A percentile compares a stretch with the other conserved stretches of the same genome.
These are phyloP conservation scores for Candida glucosophila DNA, from an alignment of 1,139 yeast species.

Conservation along the genomic window DNA sequence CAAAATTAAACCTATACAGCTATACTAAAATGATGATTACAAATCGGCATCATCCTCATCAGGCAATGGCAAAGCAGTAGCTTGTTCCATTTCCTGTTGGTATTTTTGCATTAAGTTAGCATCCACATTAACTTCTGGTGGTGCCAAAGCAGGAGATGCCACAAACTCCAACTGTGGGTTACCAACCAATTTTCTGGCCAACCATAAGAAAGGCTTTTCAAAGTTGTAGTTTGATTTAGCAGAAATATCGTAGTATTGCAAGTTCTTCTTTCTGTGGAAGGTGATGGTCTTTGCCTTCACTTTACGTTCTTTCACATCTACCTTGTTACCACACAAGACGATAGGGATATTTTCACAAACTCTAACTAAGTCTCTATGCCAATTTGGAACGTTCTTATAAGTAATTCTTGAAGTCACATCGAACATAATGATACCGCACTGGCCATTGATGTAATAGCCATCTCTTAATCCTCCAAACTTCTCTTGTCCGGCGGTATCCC, in stretches of 20 bases:
- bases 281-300: constrained; percentile 99
- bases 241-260: constrained; percentile 98
- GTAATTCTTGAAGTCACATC: constrained; percentile 99
- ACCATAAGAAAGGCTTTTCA: constrained; percentile 99
- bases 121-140: constrained; percentile 98
- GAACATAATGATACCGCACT: constrained; percentile 99
- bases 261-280: constrained; percentile 99
- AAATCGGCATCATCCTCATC: constrained; percentile 99
- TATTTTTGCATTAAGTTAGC: constrained; percentile 94
- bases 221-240: constrained; percentile 99
- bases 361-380: constrained; percentile 99
- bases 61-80: constrained; percentile 98
- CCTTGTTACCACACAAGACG: constrained; percentile 98
- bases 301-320: constrained; percentile 98
- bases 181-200: constrained; percentile 98
- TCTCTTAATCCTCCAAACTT: constrained; percentile 99
- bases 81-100: constrained; percentile 99
- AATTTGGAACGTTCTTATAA: constrained; percentile 98
- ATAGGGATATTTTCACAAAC: constrained; percentile 99
- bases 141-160: constrained; percentile 98
- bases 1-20: too few relatives aligned
- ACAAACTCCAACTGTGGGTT: constrained; percentile 97
- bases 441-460: constrained; percentile 98
- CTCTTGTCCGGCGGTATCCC: constrained; percentile 99
- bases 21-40: constrained; percentile 37